Base-by-base conservation (phyloP, 1,284 basidiomycete genomes). In the Malassezia pachydermatis region DNA sequence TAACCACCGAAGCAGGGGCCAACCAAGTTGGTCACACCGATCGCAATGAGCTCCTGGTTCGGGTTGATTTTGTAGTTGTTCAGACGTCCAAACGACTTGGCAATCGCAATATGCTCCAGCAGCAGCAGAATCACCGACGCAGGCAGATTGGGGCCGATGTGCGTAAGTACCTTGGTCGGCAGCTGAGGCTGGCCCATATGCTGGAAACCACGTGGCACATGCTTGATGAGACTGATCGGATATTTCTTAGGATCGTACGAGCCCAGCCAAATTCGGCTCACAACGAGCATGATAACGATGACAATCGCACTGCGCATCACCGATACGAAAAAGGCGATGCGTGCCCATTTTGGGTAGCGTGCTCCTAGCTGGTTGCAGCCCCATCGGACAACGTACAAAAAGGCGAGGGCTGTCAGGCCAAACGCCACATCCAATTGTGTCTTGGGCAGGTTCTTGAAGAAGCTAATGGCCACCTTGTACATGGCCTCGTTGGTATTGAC, bases 41-140 rank as follows among this genome's bases (percentile, higher is more conserved):
- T 96, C 33, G 94, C 92, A 62, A 96, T 84, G 43, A 96, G 79
- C 73, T 96, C 92, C 73, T 96, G 92, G 75, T 89, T 90, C 14
- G 92, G 89, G 68, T 95, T 83, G 73, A 98, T 96, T 73, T 88
- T 95, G 78, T 98, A 98, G 29, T 84, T 84, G 73, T 98, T 96
- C 57, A 95, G 74, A 53, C 92, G 83, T 54, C 94, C 92, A 72
- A 98, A 98, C 0, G 89, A 87, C 85, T 72, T 54, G 45, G 86
- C 81, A 62, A 96, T 98, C 39, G 90, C 84, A 57, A 98, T 95
- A 75, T 98, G 94, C 73, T 98, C 92, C 42, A 98, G 79, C 13
- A 98, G 77, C 35, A 98, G 78, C 60, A 98, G 86, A 68, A 98
- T 92, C 5, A 88, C 90, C 33, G 90, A 85, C 11, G 94, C 84